Conservation (phyloP, 352 stramenopile species). For the Halophytophthora polymorphica region DNA sequence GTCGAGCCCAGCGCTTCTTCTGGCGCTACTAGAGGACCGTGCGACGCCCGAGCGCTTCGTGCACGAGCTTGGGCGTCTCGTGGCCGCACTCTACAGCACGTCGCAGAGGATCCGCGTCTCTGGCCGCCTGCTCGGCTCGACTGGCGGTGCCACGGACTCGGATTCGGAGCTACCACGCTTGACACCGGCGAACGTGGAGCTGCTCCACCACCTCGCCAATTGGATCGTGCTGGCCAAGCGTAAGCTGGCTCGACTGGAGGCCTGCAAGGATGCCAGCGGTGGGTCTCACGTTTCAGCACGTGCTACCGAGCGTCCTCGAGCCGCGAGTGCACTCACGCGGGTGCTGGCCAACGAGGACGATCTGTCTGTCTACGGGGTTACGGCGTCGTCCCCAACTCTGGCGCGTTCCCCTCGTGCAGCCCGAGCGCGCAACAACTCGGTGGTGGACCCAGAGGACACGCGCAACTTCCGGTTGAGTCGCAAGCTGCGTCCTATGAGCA, state of each 20-base stretch:
- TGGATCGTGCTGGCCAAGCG: conserved; percentile 79
- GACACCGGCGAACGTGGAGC: conserved; percentile 69
- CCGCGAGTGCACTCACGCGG: conserved; percentile 48
- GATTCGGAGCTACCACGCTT: conserved; percentile 22
- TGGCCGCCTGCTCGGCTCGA: conserved; percentile 34
- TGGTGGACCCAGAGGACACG: conserved; percentile 28
- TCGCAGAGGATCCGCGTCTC: conserved; percentile 46
- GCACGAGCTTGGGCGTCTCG: conserved; percentile 53
- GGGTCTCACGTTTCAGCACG: conserved; percentile 19
- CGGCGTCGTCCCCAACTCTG: background rate
- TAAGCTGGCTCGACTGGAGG: conserved; percentile 58
- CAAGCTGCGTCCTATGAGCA: conserved; percentile 77
- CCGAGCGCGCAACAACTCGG: conserved; percentile 24
- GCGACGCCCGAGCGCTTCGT: conserved; percentile 40
- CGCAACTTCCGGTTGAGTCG: conserved; percentile 65
- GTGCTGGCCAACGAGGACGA: conserved; percentile 35
- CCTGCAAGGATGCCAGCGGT: conserved; percentile 14
- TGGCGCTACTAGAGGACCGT: conserved; percentile 50
- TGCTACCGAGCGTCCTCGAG: conserved; percentile 23
- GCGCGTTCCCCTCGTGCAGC: conserved; percentile 4
- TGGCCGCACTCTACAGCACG: conserved; percentile 45
- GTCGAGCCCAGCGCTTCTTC: conserved; percentile 62
- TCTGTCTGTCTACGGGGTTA: conserved; percentile 8
- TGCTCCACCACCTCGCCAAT: conserved; percentile 69
- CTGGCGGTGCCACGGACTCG: background rate